These are phyloP conservation scores for Neofusicoccum umdonicola DNA, from an alignment of 2,329 filamentous ascomycete genomes.

Conservation along the genomic window DNA sequence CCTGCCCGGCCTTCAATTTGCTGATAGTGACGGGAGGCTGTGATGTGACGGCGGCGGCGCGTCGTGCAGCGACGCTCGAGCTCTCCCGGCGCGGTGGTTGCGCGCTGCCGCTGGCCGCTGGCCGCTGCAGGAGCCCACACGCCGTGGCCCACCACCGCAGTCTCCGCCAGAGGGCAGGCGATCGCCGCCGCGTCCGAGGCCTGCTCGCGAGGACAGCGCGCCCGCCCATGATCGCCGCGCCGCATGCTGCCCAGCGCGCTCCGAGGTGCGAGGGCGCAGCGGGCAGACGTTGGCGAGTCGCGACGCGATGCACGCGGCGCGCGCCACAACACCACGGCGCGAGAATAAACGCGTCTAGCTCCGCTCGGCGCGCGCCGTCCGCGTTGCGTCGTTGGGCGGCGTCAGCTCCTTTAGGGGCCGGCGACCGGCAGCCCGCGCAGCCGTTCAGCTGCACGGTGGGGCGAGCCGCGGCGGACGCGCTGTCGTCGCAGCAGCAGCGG, in stretches of 20 bases:
- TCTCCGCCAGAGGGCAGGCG: background rate
- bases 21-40: constrained; percentile 11
- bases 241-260: background rate
- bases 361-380: background rate
- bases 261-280: background rate
- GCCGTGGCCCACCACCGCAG: background rate
- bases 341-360: background rate
- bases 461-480: too few species aligned
- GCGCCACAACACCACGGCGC: constrained; percentile 3
- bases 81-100: background rate
- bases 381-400: background rate
- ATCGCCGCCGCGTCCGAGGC: background rate
- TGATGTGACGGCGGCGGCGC: constrained; percentile 9
- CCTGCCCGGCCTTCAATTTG: background rate
- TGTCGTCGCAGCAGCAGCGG: too few species aligned
- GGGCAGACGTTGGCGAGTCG: background rate
- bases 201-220: background rate
- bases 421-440: too few species aligned
- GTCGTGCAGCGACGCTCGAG: constrained; percentile 10
- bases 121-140: background rate
- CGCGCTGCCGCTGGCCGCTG: background rate
- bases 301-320: background rate
- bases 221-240: background rate
- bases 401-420: too few species aligned
- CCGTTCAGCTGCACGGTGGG: too few species aligned